phyloP scores from a whole-genome alignment of 2,329 filamentous ascomycete species.

The Botryosphaeria dothidea region DNA sequence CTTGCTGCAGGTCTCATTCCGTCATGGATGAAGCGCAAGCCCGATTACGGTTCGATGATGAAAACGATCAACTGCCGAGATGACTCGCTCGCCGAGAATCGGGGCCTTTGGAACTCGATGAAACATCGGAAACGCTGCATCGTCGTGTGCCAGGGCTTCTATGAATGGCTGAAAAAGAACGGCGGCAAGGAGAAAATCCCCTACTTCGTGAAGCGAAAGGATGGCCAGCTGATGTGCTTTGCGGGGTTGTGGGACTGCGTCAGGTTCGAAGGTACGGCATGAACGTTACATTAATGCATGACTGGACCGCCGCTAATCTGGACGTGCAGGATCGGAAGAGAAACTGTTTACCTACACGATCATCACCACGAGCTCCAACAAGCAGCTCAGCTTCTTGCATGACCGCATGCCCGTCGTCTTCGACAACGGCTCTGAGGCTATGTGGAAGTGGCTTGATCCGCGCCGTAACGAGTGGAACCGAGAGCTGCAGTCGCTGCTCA shows the following conservation, averaged over 20 bases:
- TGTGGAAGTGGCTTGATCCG: slow-evolving; percentile 80
- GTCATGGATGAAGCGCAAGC: slow-evolving; percentile 86
- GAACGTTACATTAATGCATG: slow-evolving; percentile 19
- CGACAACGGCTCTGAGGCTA: slow-evolving; percentile 69
- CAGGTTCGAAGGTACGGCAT: slow-evolving; percentile 66
- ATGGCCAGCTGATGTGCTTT: slow-evolving; percentile 82
- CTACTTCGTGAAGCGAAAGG: slow-evolving; percentile 78
- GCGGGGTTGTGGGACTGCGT: slow-evolving; percentile 92
- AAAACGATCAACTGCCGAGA: slow-evolving; percentile 95
- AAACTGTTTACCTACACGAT: slow-evolving; percentile 88
- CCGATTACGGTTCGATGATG: slow-evolving; percentile 74
- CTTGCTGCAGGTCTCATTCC: slow-evolving; percentile 67
- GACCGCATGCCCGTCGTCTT: slow-evolving; percentile 95
- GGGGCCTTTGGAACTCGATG: slow-evolving; percentile 90
- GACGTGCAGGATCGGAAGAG: slow-evolving; percentile 57
- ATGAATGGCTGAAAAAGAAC: slow-evolving; percentile 88
- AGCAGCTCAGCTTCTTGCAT: slow-evolving; percentile 82
- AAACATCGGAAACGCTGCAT: slow-evolving; percentile 87
- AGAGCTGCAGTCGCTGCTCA: slow-evolving; percentile 77
- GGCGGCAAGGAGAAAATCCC: slow-evolving; percentile 78
- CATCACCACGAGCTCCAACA: slow-evolving; percentile 86
- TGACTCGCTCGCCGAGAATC: slow-evolving; percentile 74
- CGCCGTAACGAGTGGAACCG: slow-evolving; percentile 69
- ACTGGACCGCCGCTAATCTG: slow-evolving; percentile 25
- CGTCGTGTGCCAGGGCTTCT: slow-evolving; percentile 88